phyloP scores from a whole-genome alignment of 176 grass and related monocot species.

The Miscanthus lutarioriparius region DNA sequence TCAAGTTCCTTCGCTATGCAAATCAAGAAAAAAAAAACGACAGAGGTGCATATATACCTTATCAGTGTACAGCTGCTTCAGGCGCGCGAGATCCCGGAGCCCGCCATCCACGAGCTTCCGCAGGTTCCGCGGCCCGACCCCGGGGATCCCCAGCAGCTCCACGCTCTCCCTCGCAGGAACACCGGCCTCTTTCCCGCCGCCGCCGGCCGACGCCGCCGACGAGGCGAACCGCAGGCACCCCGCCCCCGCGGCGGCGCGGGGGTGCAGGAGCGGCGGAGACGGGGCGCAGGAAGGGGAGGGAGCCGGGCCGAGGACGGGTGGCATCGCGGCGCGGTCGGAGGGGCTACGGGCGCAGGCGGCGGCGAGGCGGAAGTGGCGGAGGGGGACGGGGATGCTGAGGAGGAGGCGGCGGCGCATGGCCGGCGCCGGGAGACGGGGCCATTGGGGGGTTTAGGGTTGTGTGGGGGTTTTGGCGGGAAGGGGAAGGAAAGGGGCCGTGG shows the following conservation, averaged over 20 bases:
- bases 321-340: background rate
- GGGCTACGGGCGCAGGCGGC: background rate
- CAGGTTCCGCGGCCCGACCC: constrained; percentile 62
- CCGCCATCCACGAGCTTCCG: constrained; percentile 64
- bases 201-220: background rate
- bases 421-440: constrained; percentile 4
- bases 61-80: constrained; percentile 65
- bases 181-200: constrained; percentile 3
- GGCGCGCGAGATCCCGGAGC: constrained; percentile 51
- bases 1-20: background rate
- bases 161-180: constrained; percentile 23
- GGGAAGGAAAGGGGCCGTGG: background rate
- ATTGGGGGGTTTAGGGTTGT: background rate
- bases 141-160: constrained; percentile 58
- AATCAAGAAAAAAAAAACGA: background rate
- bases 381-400: background rate
- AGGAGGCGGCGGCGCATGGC: background rate
- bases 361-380: background rate
- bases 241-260: background rate
- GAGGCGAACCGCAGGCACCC: background rate
- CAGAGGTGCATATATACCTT: constrained; percentile 38
- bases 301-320: background rate
- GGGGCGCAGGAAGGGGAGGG: background rate
- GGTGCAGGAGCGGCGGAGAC: background rate
- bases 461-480: constrained; percentile 20